phyloP scores from a whole-genome alignment of 257 asterid genomes.

The Phtheirospermum japonicum region DNA sequence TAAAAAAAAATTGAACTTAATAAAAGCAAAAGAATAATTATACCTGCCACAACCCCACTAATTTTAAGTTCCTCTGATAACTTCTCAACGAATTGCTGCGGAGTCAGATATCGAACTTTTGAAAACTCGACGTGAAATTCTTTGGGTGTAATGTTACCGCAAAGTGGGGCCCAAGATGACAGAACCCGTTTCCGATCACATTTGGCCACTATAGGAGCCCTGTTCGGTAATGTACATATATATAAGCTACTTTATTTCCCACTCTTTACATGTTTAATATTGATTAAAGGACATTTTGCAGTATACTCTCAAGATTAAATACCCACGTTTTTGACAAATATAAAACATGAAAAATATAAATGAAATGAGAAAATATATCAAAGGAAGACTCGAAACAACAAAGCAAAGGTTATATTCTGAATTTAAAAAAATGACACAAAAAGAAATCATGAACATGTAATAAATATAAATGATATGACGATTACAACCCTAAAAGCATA shows the following conservation, averaged over 20 bases:
- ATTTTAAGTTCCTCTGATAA: conserved; percentile 77
- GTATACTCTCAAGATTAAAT: too few species aligned
- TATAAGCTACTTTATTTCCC: conserved; percentile 11
- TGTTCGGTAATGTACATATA: conserved; percentile 28
- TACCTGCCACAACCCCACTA: conserved; percentile 94
- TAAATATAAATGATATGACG: too few species aligned
- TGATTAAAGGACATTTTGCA: too few species aligned
- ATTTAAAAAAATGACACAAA: too few species aligned
- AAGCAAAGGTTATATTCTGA: too few species aligned
- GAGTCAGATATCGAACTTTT: conserved; percentile 73
- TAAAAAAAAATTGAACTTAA: not conserved
- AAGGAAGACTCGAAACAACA: too few species aligned
- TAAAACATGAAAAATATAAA: too few species aligned
- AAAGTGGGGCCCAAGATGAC: conserved; percentile 74
- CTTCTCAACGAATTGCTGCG: conserved; percentile 80
- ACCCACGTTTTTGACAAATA: too few species aligned
- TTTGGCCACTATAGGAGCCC: conserved; percentile 87
- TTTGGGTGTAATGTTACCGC: conserved; percentile 56
- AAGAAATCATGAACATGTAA: too few species aligned
- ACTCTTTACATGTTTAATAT: conserved; percentile 11
- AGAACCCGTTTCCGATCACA: conserved; percentile 88
- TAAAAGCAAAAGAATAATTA: not conserved
- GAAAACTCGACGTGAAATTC: conserved; percentile 77
- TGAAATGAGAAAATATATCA: too few species aligned
- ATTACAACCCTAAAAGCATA: too few species aligned